A percentile compares a stretch with the other conserved stretches of the same genome.
Evolutionary conservation across 768 basidiomycete species (phyloP).

Genomic region (Amanita jacksonii): DNA sequence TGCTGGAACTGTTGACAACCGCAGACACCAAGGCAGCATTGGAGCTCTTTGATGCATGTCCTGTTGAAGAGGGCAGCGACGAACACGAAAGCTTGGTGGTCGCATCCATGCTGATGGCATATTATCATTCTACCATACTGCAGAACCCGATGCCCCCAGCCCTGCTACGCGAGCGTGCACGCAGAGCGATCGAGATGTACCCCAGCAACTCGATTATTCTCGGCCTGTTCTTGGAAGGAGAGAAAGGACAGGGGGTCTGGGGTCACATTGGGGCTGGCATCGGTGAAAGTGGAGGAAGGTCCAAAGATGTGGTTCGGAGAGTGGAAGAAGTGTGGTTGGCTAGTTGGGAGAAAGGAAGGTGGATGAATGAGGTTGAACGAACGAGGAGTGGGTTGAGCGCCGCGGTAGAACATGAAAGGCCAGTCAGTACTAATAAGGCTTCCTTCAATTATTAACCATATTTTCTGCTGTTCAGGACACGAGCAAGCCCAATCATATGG

Average conservation of each 20-base stretch:
- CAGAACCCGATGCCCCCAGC: constrained; percentile 49
- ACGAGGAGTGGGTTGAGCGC: constrained; percentile 51
- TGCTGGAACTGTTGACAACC: constrained; percentile 53
- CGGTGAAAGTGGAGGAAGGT: constrained; percentile 35
- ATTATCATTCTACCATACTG: constrained; percentile 45
- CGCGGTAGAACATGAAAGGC: constrained; percentile 60
- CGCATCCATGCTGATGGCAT: constrained; percentile 48
- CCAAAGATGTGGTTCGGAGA: constrained; percentile 51
- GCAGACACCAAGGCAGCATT: constrained; percentile 30
- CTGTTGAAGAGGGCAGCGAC: constrained; percentile 17
- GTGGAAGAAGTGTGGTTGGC: constrained; percentile 69
- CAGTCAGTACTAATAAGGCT: constrained; percentile 20
- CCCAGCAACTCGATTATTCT: constrained; percentile 65
- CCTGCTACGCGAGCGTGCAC: constrained; percentile 47
- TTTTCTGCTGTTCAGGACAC: constrained; percentile 38
- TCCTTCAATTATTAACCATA: constrained; percentile 6
- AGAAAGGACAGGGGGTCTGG: constrained; percentile 74
- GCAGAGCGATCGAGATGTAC: constrained; percentile 44
- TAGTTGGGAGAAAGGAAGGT: constrained; percentile 68
- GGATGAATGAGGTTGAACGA: constrained; percentile 63
- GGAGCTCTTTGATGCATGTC: constrained; percentile 30
- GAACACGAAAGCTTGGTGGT: constrained; percentile 48
- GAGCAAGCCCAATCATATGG: constrained; percentile 61
- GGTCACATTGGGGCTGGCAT: constrained; percentile 53
- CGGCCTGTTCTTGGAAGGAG: constrained; percentile 66